These are phyloP conservation scores for Peronospora belbahrii DNA, from an alignment of 352 stramenopile species.

Conservation along the genomic window DNA sequence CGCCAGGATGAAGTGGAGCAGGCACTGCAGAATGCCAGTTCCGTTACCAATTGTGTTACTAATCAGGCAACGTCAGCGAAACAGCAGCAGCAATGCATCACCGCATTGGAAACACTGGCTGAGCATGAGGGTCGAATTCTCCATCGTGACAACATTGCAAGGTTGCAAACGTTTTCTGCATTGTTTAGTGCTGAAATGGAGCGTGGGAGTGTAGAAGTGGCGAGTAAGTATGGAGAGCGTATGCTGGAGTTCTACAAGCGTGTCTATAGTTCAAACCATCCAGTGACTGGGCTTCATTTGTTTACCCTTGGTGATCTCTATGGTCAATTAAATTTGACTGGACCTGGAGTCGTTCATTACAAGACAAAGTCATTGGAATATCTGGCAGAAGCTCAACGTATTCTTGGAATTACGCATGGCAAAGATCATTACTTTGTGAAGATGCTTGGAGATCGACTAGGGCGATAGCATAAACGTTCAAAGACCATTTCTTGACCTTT, in stretches of 20 bases:
- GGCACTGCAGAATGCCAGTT: conserved; percentile 16
- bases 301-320: conserved; percentile 62
- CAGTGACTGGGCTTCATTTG: conserved; percentile 51
- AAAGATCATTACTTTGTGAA: conserved; percentile 35
- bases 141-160: conserved; percentile 36
- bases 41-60: conserved; percentile 6
- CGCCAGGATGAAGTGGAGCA: conserved; percentile 23
- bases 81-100: conserved; percentile 21
- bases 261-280: conserved; percentile 52
- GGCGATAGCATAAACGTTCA: conserved; percentile 4
- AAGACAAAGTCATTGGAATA: conserved; percentile 19
- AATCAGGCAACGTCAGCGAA: conserved; percentile 1
- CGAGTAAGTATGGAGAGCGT: conserved; percentile 30
- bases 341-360: conserved; percentile 3
- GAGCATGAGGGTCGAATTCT: conserved; percentile 23
- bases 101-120: conserved; percentile 19
- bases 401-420: conserved; percentile 53
- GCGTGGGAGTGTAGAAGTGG: conserved; percentile 19
- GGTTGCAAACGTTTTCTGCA: conserved; percentile 37
- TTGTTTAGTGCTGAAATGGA: conserved; percentile 57
- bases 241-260: conserved; percentile 56
- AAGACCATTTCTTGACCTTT: no score
- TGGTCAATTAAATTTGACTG: conserved; percentile 9
- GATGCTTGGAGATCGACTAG: conserved; percentile 30
- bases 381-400: conserved; percentile 29